Evolutionary conservation across 1,139 yeast species (phyloP).

Genomic region (Entelexis sorbosivorans): DNA sequence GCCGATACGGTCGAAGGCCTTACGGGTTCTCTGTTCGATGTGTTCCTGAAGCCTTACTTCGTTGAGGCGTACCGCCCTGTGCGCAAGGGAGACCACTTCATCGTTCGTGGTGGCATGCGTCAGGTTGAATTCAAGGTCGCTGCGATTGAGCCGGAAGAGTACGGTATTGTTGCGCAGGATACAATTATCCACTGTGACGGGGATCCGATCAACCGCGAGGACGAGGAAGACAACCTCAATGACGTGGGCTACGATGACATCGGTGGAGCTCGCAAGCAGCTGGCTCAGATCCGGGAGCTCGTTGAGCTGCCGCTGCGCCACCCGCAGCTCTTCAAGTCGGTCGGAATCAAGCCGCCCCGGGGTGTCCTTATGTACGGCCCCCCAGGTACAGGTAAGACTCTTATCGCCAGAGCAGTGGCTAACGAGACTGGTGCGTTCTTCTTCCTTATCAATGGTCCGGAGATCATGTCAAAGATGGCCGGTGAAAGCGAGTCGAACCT

Average conservation of each 20-base stretch:
- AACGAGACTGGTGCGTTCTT: constrained; percentile 98
- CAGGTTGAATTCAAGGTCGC: constrained; percentile 98
- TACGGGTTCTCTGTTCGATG: constrained; percentile 95
- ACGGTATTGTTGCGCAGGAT: constrained; percentile 96
- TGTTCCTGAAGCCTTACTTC: constrained; percentile 91
- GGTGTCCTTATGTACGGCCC: constrained; percentile 98
- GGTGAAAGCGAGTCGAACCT: constrained; percentile 97
- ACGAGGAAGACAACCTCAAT: constrained; percentile 88
- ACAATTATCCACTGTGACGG: constrained; percentile 98
- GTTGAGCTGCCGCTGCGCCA: constrained; percentile 95
- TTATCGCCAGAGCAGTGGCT: constrained; percentile 99
- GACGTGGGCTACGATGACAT: constrained; percentile 98
- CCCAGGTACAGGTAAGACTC: constrained; percentile 98
- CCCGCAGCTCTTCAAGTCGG: constrained; percentile 90
- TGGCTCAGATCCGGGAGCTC: constrained; percentile 96
- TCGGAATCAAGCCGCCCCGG: constrained; percentile 95
- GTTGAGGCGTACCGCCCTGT: constrained; percentile 99
- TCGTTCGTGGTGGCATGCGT: constrained; percentile 98
- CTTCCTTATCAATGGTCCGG: constrained; percentile 98
- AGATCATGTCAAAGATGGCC: constrained; percentile 99
- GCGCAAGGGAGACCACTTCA: constrained; percentile 91
- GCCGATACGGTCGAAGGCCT: constrained; percentile 98
- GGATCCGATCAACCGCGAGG: constrained; percentile 97
- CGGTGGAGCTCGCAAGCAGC: constrained; percentile 97
- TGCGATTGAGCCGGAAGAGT: constrained; percentile 95